phyloP scores from a whole-genome alignment of 345 rosid species.

The Heritiera fomes region DNA sequence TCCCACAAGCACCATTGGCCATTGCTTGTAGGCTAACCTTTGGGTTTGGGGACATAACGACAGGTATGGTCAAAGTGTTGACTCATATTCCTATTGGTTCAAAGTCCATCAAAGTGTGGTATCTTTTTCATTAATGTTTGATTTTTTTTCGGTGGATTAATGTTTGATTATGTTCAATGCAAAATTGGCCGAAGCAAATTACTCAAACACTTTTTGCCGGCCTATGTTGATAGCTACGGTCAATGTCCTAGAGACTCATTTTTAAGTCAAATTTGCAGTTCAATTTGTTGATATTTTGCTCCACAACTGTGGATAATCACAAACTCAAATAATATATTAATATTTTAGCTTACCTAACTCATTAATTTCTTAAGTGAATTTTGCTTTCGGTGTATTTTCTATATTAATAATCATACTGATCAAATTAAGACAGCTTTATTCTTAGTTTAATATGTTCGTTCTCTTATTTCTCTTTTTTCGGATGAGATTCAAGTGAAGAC shows the following conservation, averaged over 20 bases:
- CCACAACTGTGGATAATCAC: constrained; percentile 18
- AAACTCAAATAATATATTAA: background rate
- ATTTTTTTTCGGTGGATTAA: too few relatives aligned
- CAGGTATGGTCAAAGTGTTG: constrained; percentile 24
- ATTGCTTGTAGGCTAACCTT: background rate
- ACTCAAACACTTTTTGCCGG: constrained; percentile 27
- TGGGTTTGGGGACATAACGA: background rate
- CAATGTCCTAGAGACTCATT: constrained; percentile 7
- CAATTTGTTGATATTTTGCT: constrained; percentile 28
- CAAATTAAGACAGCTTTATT: too few relatives aligned
- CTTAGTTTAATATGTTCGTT: too few relatives aligned
- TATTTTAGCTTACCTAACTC: background rate
- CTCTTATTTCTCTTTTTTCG: too few relatives aligned
- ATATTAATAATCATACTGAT: too few relatives aligned
- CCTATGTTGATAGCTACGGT: constrained; percentile 22
- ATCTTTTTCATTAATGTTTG: too few relatives aligned
- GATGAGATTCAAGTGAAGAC: too few relatives aligned
- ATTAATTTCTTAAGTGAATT: constrained; percentile 7
- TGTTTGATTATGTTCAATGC: background rate
- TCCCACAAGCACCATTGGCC: constrained; percentile 13
- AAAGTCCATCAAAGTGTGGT: too few relatives aligned
- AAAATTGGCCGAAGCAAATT: background rate
- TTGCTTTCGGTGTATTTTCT: too few relatives aligned
- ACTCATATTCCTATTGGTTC: constrained; percentile 4
- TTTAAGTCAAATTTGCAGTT: constrained; percentile 14